phyloP scores from a whole-genome alignment of 2,329 filamentous ascomycete genomes.

The Talaromyces sp. region DNA sequence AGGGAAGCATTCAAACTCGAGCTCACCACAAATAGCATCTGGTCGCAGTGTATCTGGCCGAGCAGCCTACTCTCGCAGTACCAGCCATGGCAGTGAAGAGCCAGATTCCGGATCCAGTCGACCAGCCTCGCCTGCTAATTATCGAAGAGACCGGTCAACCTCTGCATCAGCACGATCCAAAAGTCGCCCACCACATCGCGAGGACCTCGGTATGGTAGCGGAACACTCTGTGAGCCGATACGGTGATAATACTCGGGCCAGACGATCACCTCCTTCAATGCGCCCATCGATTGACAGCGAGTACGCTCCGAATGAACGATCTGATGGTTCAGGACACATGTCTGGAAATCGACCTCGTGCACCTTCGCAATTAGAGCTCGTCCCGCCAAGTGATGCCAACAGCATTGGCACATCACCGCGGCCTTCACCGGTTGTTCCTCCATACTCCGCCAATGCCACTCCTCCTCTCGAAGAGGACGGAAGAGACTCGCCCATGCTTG shows the following conservation, averaged over 20 bases:
- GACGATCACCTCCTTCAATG: conserved; percentile 35
- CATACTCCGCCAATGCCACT: conserved; percentile 53
- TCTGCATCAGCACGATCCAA: conserved; percentile 57
- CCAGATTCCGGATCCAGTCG: conserved; percentile 39
- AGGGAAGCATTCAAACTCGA: conserved; percentile 39
- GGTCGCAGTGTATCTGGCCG: conserved; percentile 16
- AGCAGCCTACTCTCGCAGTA: conserved; percentile 24
- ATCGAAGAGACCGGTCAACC: conserved; percentile 53
- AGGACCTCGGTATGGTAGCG: conserved; percentile 54
- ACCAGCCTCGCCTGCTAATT: conserved; percentile 38
- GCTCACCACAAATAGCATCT: conserved; percentile 37
- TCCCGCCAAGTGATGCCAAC: conserved; percentile 26
- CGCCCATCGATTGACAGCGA: conserved; percentile 41
- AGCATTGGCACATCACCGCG: conserved; percentile 44
- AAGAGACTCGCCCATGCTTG: conserved; percentile 39
- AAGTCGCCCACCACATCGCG: conserved; percentile 53
- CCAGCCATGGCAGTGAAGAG: conserved; percentile 32
- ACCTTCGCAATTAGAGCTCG: conserved; percentile 37
- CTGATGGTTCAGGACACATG: conserved; percentile 40
- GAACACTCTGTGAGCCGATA: conserved; percentile 43
- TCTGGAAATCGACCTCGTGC: conserved; percentile 40
- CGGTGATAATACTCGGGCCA: conserved; percentile 25
- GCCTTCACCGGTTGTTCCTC: conserved; percentile 46
- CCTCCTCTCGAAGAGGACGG: conserved; percentile 51
- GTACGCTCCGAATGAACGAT: conserved; percentile 33